Evolutionary conservation across 2,329 filamentous ascomycete species (phyloP).

Genomic region (Aquanectria penicillioides): DNA sequence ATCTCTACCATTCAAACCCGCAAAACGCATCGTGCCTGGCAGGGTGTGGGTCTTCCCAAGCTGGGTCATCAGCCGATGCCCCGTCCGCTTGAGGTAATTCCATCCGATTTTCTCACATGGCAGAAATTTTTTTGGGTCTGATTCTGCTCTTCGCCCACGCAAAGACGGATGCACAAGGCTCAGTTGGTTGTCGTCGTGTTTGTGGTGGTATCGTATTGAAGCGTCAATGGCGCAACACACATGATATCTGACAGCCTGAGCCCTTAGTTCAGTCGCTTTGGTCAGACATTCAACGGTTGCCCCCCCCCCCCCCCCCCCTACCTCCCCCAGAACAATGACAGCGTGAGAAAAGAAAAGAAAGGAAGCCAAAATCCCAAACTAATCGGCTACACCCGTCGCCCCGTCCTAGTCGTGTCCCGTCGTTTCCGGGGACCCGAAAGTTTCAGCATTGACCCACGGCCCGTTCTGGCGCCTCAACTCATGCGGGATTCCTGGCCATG

Average conservation of each 20-base stretch:
- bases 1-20: constrained; percentile 17
- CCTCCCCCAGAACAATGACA: not conserved
- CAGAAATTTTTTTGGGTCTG: constrained; percentile 19
- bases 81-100: constrained; percentile 42
- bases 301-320: not conserved
- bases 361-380: not conserved
- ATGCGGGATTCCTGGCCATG: constrained; percentile 11
- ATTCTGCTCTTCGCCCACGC: constrained; percentile 1
- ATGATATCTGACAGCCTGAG: constrained; percentile 13
- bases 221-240: constrained; percentile 1
- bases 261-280: constrained; percentile 5
- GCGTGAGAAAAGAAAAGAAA: not conserved
- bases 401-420: constrained; percentile 5
- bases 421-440: constrained; percentile 18
- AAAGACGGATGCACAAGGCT: not conserved
- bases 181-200: constrained; percentile 4
- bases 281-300: not conserved
- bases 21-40: constrained; percentile 36
- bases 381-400: constrained; percentile 2
- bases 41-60: constrained; percentile 34
- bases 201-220: constrained; percentile 19
- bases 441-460: constrained; percentile 6
- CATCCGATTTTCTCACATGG: constrained; percentile 33
- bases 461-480: constrained; percentile 15
- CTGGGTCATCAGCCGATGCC: constrained; percentile 41